phyloP scores from a whole-genome alignment of 2,329 filamentous ascomycete genomes.

The Hymenoscyphus scutula region DNA sequence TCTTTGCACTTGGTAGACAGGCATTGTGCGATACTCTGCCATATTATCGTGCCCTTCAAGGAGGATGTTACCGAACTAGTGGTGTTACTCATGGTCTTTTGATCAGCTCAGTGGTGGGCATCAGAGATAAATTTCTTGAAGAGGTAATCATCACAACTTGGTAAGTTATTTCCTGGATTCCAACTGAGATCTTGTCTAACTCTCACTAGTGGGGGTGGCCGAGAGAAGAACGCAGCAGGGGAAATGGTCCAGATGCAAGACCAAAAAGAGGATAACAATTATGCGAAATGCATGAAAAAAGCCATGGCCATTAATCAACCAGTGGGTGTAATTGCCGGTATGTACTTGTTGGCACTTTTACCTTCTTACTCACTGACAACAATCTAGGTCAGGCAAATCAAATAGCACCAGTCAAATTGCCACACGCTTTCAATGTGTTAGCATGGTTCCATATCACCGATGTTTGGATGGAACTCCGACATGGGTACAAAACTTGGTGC shows the following conservation, averaged over 20 bases:
- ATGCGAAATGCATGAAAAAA: constrained; percentile 39
- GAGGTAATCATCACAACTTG: constrained; percentile 63
- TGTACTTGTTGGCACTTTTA: constrained; percentile 23
- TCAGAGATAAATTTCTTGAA: constrained; percentile 56
- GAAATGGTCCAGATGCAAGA: constrained; percentile 47
- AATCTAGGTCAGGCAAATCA: constrained; percentile 50
- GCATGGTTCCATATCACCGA: constrained; percentile 67
- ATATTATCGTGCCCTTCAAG: constrained; percentile 61
- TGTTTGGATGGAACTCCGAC: constrained; percentile 62
- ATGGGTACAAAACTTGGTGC: constrained; percentile 43
- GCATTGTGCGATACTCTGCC: constrained; percentile 62
- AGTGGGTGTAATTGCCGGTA: constrained; percentile 55
- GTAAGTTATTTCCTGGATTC: constrained; percentile 41
- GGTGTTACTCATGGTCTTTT: constrained; percentile 55
- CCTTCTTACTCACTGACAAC: constrained; percentile 23
- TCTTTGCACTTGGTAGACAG: constrained; percentile 58
- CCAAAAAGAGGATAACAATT: constrained; percentile 38
- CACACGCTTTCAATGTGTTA: constrained; percentile 62
- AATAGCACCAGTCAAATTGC: constrained; percentile 48
- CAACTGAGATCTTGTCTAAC: constrained; percentile 14
- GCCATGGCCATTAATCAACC: constrained; percentile 48
- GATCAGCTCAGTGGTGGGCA: constrained; percentile 52
- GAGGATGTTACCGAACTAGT: constrained; percentile 53
- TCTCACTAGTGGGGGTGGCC: constrained; percentile 51
- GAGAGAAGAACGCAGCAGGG: constrained; percentile 44